These are phyloP conservation scores for Diplogelasinospora grovesii DNA, from an alignment of 495 filamentous ascomycete species.

Conservation along the genomic window DNA sequence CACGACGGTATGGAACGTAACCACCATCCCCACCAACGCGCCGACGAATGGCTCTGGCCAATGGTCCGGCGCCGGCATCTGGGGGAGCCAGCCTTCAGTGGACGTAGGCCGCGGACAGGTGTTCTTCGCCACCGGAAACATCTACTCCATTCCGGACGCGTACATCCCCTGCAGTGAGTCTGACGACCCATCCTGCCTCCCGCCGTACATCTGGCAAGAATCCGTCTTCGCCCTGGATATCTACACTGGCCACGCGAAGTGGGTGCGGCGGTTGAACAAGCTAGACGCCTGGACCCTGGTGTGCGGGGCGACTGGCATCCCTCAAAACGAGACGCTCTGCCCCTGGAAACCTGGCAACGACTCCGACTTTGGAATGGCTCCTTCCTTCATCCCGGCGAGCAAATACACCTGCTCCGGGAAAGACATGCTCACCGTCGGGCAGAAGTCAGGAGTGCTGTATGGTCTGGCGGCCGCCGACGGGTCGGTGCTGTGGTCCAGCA, in stretches of 20 bases:
- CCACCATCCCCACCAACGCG: slow-evolving; percentile 19
- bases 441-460: slow-evolving; percentile 34
- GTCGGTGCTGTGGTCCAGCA: slow-evolving; percentile 22
- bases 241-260: slow-evolving; percentile 25
- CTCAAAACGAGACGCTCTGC: slow-evolving; percentile 19
- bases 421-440: slow-evolving; percentile 29
- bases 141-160: slow-evolving; percentile 19
- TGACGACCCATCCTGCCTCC: slow-evolving; percentile 1
- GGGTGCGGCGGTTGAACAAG: slow-evolving; percentile 19
- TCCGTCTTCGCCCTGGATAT: slow-evolving; percentile 26
- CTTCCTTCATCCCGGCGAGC: slow-evolving; percentile 22
- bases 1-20: slow-evolving; percentile 21
- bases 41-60: slow-evolving; percentile 1
- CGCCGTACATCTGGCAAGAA: slow-evolving; percentile 22
- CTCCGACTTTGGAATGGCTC: slow-evolving; percentile 38
- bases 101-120: slow-evolving; percentile 26
- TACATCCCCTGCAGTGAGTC: slow-evolving; percentile 9
- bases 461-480: slow-evolving; percentile 27
- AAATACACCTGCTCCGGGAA: neutral
- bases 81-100: slow-evolving; percentile 37
- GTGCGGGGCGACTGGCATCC: slow-evolving; percentile 15
- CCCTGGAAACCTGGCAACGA: slow-evolving; percentile 30
- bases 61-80: slow-evolving; percentile 31
- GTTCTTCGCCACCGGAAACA: slow-evolving; percentile 34
- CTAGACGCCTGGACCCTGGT: slow-evolving; percentile 28